Evolutionary conservation across 1,284 basidiomycete species (phyloP), one percentile per base, ranked within the genome.

Genomic region (Ustilago esculenta): DNA sequence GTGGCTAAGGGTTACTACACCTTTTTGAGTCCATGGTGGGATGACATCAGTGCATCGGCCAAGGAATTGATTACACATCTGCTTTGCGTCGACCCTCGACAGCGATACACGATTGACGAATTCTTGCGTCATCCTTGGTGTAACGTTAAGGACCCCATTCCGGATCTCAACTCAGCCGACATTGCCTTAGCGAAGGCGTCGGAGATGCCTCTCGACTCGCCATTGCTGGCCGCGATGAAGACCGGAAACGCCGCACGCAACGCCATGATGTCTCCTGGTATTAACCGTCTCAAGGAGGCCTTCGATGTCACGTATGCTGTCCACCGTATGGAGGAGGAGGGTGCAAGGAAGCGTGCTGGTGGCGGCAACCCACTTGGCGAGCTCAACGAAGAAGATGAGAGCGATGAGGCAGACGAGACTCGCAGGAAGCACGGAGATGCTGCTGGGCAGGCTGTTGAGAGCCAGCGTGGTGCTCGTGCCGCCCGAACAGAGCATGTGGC

Each of bases 251-350:
- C 53, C 1, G 56, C 49, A 90, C 53, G 88, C 89, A 58, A 80
- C 40, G 56, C 51, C 30, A 91, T 90, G 40, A 90, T 92, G 52
- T 96, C 94, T 47, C 96, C 96, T 1, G 94, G 95, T 32, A 83
- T 98, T 37, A 77, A 81, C 15, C 74, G 78, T 24, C 88, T 99
- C 83, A 98, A 97, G 81, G 96, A 98, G 82, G 95, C 96, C 2
- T 98, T 99, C 82, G 96, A 99, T 81, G 90, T 99, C 74, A 97
- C 96, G 0, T 98, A 98, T 82, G 96, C 96, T 11, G 95, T 98
- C 0, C 96, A 98, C 83, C 89, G 96, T 18, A 97, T 97, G 92
- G 95, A 98, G 81, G 96, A 99, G 83, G 96, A 99, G 83, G 94
- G 93, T 21, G 90, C 91, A 0, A 55, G 72, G 24, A 89, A 21